Evolutionary conservation across 306 rosid species (phyloP).

Genomic region (Vicia faba): DNA sequence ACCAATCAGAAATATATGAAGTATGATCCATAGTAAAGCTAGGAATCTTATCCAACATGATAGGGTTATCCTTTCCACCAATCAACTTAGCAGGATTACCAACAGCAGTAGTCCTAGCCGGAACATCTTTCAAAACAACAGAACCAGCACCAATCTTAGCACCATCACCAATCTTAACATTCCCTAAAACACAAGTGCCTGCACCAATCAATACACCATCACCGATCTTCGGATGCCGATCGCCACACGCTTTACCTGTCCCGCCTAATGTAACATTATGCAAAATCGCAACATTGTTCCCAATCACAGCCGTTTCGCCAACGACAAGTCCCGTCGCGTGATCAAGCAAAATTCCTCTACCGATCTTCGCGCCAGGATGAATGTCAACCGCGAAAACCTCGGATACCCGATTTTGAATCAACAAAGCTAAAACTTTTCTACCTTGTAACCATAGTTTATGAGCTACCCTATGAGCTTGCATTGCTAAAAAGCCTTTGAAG

Average conservation of each 20-base stretch:
- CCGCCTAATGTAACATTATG: constrained; percentile 95
- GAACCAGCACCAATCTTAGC: constrained; percentile 94
- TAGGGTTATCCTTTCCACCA: constrained; percentile 83
- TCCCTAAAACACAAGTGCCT: constrained; percentile 86
- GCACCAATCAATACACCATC: constrained; percentile 94
- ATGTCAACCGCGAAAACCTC: constrained; percentile 84
- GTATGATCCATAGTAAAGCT: constrained; percentile 92
- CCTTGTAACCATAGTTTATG: constrained; percentile 74
- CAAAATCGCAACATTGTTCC: constrained; percentile 79
- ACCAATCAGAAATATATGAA: constrained; percentile 71
- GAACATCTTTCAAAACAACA: constrained; percentile 88
- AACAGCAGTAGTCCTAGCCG: constrained; percentile 81
- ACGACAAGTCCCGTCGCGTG: constrained; percentile 91
- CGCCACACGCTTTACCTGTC: constrained; percentile 76
- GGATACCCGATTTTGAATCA: constrained; percentile 81
- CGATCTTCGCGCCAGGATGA: constrained; percentile 85
- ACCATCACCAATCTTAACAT: constrained; percentile 81
- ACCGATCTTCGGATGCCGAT: constrained; percentile 89
- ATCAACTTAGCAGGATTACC: constrained; percentile 87
- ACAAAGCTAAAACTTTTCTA: constrained; percentile 56
- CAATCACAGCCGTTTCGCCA: constrained; percentile 88
- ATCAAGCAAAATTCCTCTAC: constrained; percentile 72
- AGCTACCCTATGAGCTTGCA: constrained; percentile 79
- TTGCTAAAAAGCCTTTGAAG: constrained; percentile 81
- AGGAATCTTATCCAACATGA: constrained; percentile 71